These are phyloP conservation scores for Tricholoma terreum DNA, from an alignment of 768 basidiomycete species.

Conservation along the genomic window DNA sequence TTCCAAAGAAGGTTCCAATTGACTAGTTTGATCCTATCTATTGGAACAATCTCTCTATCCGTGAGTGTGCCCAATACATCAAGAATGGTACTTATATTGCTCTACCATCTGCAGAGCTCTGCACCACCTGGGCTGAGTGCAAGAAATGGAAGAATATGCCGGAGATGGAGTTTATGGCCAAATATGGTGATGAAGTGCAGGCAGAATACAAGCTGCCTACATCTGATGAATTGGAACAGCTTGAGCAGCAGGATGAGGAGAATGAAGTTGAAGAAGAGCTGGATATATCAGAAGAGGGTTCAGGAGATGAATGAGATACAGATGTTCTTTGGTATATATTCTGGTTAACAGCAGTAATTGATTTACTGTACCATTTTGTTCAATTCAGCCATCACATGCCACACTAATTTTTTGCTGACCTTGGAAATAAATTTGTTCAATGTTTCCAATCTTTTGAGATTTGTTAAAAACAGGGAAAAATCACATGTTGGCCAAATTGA, in stretches of 20 bases:
- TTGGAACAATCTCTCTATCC: constrained; percentile 19
- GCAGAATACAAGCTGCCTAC: constrained; percentile 20
- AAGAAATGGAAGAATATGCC: constrained; percentile 17
- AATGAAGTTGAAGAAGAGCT: no score
- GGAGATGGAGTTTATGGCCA: constrained; percentile 17
- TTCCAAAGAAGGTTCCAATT: constrained; percentile 14
- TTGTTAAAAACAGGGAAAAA: no score
- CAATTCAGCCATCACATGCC: no score
- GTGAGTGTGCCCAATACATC: constrained; percentile 11
- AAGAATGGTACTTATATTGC: constrained; percentile 9
- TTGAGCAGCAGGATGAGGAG: constrained; percentile 8
- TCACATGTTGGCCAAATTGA: no score
- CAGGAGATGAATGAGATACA: no score
- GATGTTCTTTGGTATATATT: no score
- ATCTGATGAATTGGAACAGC: constrained; percentile 13
- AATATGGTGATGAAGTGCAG: constrained; percentile 21
- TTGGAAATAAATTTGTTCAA: no score
- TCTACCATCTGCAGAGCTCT: constrained; percentile 9
- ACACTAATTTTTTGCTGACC: no score
- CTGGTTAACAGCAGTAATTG: no score
- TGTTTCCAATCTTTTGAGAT: no score
- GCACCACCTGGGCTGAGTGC: neutral
- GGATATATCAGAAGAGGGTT: no score
- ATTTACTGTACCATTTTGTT: no score
- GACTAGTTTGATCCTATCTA: constrained; percentile 22